Evolutionary conservation across 1,139 yeast species (phyloP), one percentile per base, ranked within the genome.

Genomic region (Wickerhamomyces sp.): DNA sequence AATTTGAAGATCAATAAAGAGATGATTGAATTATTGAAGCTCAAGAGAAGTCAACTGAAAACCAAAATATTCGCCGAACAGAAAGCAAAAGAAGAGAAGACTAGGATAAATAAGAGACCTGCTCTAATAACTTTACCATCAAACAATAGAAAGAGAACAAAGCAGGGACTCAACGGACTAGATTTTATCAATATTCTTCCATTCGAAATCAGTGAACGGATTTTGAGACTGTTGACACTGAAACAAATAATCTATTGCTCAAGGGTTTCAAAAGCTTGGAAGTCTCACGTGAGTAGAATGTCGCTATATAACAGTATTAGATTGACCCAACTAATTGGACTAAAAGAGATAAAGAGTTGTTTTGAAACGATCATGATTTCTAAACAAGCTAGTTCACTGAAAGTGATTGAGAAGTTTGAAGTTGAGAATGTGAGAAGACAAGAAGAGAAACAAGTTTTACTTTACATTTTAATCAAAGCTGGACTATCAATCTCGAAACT

Each of bases 1-100:
- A 44, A 52, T 4, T 28, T 59, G 10, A 46, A 35, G 34, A 48
- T 44, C 33, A 63, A 41, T 37, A 48, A 44, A 16, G 37, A 41
- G 12, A 36, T 41, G 16, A 10, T 37, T 4, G 27, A 22, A 8
- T 32, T 38, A 18, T 35, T 46, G 21, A 27, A 18, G 9, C 39
- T 42, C 15, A 42, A 40, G 21, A 26, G 39, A 29, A 29, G 28
- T 12, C 14, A 27, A 8, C 18, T 32, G 10, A 35, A 35, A 18
- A 5, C 13, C 13, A 31, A 14, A 24, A 16, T 39, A 14, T 13
- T 22, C 4, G 19, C 30, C 9, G 38, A 24, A 10, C 20, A 36
- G 18, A n/a, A 20, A 21, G 14, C 5, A 7, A n/a, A 30, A 15
- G 5, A n/a, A 2, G 15, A 7, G 14, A 33, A 20, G 12, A 12